A percentile compares a stretch with the other conserved stretches of the same genome.
phyloP scores from a whole-genome alignment of 306 rosid genomes.

The Rosa chinensis region DNA sequence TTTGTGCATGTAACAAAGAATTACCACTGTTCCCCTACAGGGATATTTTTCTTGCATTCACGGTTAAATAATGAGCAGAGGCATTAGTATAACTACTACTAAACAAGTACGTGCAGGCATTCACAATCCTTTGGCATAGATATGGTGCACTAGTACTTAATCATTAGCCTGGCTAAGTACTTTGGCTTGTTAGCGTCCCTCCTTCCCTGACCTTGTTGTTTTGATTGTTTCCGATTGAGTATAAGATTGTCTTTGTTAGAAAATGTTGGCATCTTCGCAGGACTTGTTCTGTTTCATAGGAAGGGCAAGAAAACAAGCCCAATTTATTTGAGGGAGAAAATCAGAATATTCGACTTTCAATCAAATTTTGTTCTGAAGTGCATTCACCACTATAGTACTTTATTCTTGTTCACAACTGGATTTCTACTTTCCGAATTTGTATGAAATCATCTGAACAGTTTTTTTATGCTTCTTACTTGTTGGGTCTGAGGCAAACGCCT shows the following conservation, averaged over 20 bases:
- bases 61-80: too few relatives aligned
- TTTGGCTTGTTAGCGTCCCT: neutral
- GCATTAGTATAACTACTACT: too few relatives aligned
- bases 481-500: neutral
- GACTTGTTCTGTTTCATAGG: neutral
- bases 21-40: too few relatives aligned
- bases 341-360: neutral
- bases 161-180: conserved; percentile 6
- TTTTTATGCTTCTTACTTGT: neutral
- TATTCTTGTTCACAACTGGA: neutral
- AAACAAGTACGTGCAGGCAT: too few relatives aligned
- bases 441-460: neutral
- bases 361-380: neutral
- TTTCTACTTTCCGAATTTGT: neutral
- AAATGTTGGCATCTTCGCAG: neutral
- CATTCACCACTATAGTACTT: neutral
- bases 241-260: neutral
- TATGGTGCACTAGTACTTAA: neutral
- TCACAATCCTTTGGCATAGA: too few relatives aligned
- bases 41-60: too few relatives aligned
- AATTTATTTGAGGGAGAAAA: neutral
- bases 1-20: too few relatives aligned
- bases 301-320: neutral
- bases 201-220: neutral
- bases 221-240: neutral